phyloP scores from a whole-genome alignment of 495 filamentous ascomycete genomes.

The Oidiodendron maius region DNA sequence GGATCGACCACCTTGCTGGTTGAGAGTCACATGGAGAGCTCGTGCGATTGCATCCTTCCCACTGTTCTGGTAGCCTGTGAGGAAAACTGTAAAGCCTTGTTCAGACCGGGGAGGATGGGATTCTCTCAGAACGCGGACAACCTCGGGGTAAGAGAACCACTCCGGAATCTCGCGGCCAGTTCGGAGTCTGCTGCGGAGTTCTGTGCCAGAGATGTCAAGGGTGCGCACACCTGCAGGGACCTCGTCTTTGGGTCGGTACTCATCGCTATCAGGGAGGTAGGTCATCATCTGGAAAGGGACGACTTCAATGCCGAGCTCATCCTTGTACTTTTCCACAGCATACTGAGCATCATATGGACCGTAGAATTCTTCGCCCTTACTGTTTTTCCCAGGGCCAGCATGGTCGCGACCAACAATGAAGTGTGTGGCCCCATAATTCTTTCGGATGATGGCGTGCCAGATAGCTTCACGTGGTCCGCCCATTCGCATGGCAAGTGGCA shows the following conservation, averaged over 20 bases:
- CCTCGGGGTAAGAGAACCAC: conserved; percentile 99
- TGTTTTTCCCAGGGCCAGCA: conserved; percentile 95
- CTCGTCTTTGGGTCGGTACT: conserved; percentile 89
- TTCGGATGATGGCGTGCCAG: conserved; percentile 99
- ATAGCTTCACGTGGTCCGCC: conserved; percentile 96
- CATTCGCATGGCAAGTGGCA: conserved; percentile 98
- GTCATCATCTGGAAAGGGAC: conserved; percentile 99
- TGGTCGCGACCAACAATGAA: conserved; percentile 99
- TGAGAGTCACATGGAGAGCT: conserved; percentile 92
- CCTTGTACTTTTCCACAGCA: conserved; percentile 92
- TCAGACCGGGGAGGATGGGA: conserved; percentile 82
- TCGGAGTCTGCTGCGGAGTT: conserved; percentile 83
- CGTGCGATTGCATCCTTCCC: conserved; percentile 96
- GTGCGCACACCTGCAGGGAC: conserved; percentile 79
- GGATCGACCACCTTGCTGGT: conserved; percentile 94
- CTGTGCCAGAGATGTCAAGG: conserved; percentile 93
- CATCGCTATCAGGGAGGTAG: conserved; percentile 93
- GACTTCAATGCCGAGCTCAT: conserved; percentile 95
- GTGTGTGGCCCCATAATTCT: conserved; percentile 98
- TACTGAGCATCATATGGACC: conserved; percentile 98
- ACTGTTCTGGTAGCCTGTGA: conserved; percentile 93
- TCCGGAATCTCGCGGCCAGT: conserved; percentile 91
- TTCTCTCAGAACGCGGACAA: conserved; percentile 90
- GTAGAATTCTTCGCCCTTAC: conserved; percentile 93
- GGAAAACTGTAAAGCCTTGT: conserved; percentile 97